Percentiles rank a stretch among this genome's conserved stretches.
Evolutionary conservation across 164 flowering plant genomes (phyloP).

Genomic region (Euptelea pleiosperma): DNA sequence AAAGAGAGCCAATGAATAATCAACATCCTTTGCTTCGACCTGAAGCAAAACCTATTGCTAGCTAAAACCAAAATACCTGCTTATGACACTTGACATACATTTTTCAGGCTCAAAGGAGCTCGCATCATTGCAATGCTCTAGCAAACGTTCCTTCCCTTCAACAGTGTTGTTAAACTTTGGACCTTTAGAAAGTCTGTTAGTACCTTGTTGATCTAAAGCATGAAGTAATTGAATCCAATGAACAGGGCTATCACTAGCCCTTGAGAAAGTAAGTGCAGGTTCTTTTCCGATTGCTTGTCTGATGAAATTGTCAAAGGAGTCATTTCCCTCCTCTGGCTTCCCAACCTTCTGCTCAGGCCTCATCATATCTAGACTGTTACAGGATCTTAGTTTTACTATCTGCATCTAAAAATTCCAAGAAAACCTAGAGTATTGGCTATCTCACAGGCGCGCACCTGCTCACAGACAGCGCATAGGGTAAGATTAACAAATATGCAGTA

Average conservation of each 20-base stretch:
- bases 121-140: slow-evolving; percentile 26
- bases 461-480: too few relatives aligned
- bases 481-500: too few relatives aligned
- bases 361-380: slow-evolving; percentile 45
- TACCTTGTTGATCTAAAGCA: slow-evolving; percentile 82
- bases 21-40: slow-evolving; percentile 12
- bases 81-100: slow-evolving; percentile 31
- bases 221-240: slow-evolving; percentile 81
- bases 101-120: slow-evolving; percentile 31
- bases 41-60: slow-evolving; percentile 20
- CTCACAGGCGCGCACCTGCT: too few relatives aligned
- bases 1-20: slow-evolving; percentile 9
- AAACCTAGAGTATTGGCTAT: too few relatives aligned
- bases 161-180: slow-evolving; percentile 18
- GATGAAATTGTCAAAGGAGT: slow-evolving; percentile 61
- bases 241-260: slow-evolving; percentile 58
- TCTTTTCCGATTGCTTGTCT: slow-evolving; percentile 74
- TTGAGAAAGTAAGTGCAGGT: slow-evolving; percentile 57
- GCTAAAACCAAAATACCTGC: slow-evolving; percentile 32
- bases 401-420: slow-evolving; percentile 40
- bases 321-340: slow-evolving; percentile 49
- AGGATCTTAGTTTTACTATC: slow-evolving; percentile 35
- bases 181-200: slow-evolving; percentile 26
- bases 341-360: slow-evolving; percentile 33
- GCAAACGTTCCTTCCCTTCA: slow-evolving; percentile 17